A percentile compares a stretch with the other conserved stretches of the same genome.
Conservation (phyloP, 2,329 filamentous ascomycete genomes). For the Neocatenulostroma microsporum region DNA sequence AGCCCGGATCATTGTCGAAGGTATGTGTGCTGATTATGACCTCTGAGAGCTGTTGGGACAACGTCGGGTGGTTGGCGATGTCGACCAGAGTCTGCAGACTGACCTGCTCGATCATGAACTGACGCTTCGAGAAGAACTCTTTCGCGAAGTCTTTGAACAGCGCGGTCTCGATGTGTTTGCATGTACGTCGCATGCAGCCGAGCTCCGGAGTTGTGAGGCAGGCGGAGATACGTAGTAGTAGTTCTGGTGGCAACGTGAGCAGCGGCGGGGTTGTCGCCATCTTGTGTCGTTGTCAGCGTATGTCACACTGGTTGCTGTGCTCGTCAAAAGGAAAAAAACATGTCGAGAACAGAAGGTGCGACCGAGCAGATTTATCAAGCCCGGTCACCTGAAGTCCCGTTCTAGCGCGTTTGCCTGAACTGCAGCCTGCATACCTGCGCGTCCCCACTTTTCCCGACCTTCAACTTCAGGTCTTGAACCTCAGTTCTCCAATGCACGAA, state of each 20-base stretch:
- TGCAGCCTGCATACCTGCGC: too few relatives aligned
- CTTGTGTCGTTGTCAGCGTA: too few relatives aligned
- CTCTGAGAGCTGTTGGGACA: conserved; percentile 36
- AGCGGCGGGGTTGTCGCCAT: conserved; percentile 10
- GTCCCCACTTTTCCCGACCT: too few relatives aligned
- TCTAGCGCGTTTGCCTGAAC: too few relatives aligned
- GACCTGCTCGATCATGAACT: conserved; percentile 55
- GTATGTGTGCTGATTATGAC: conserved; percentile 45
- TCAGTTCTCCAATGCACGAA: too few relatives aligned
- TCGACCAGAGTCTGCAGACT: conserved; percentile 48
- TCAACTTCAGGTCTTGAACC: too few relatives aligned
- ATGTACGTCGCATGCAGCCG: conserved; percentile 45
- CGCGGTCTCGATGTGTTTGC: conserved; percentile 48
- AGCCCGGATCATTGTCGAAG: too few relatives aligned
- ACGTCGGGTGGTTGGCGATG: conserved; percentile 33
- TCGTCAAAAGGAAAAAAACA: too few relatives aligned
- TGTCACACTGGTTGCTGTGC: too few relatives aligned
- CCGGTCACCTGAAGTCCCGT: too few relatives aligned
- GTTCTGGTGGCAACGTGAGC: conserved; percentile 46
- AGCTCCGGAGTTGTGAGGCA: conserved; percentile 51
- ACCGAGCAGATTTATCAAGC: too few relatives aligned
- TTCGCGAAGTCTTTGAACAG: conserved; percentile 50
- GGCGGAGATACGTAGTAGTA: conserved; percentile 49
- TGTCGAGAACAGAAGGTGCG: too few relatives aligned
- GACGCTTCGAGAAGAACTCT: conserved; percentile 59